A percentile compares a stretch with the other conserved stretches of the same genome.
Conservation (phyloP, 2,329 filamentous ascomycete species). For the Colletotrichum kahawae region DNA sequence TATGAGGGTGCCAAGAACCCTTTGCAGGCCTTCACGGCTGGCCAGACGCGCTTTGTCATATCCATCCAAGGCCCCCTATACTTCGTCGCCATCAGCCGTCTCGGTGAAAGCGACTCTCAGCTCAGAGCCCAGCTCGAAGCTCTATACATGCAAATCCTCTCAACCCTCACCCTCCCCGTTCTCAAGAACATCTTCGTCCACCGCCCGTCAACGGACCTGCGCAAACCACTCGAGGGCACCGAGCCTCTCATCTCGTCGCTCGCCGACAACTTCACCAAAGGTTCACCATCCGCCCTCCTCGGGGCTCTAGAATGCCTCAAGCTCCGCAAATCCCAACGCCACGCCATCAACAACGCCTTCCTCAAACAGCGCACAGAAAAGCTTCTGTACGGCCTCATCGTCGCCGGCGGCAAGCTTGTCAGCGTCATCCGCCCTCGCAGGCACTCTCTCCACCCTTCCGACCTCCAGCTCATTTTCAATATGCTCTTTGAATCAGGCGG, state of each 20-base stretch:
- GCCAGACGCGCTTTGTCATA: constrained; percentile 83
- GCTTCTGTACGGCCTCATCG: constrained; percentile 90
- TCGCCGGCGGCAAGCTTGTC: constrained; percentile 89
- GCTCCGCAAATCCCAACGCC: constrained; percentile 85
- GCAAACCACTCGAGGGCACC: constrained; percentile 88
- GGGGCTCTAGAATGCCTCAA: constrained; percentile 94
- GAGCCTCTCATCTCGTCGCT: constrained; percentile 90
- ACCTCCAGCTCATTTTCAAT: constrained; percentile 96
- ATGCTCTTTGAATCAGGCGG: constrained; percentile 98
- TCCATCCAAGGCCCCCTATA: constrained; percentile 86
- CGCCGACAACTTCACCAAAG: constrained; percentile 91
- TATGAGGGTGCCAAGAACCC: constrained; percentile 82
- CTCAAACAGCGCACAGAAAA: constrained; percentile 78
- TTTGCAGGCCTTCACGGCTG: constrained; percentile 86
- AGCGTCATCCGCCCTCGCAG: constrained; percentile 94
- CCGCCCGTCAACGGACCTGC: constrained; percentile 91
- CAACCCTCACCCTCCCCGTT: constrained; percentile 87
- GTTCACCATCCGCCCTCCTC: constrained; percentile 86
- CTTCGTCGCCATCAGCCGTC: constrained; percentile 88
- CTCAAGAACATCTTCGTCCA: constrained; percentile 87
- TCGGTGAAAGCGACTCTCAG: constrained; percentile 91
- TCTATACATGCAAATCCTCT: constrained; percentile 97
- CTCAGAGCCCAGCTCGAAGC: constrained; percentile 88
- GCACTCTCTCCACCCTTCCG: constrained; percentile 93
- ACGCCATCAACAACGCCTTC: constrained; percentile 85